Percentiles rank a stretch among this genome's conserved stretches.
Conservation (phyloP, 2,329 filamentous ascomycete species). For the Neurospora sp. region DNA sequence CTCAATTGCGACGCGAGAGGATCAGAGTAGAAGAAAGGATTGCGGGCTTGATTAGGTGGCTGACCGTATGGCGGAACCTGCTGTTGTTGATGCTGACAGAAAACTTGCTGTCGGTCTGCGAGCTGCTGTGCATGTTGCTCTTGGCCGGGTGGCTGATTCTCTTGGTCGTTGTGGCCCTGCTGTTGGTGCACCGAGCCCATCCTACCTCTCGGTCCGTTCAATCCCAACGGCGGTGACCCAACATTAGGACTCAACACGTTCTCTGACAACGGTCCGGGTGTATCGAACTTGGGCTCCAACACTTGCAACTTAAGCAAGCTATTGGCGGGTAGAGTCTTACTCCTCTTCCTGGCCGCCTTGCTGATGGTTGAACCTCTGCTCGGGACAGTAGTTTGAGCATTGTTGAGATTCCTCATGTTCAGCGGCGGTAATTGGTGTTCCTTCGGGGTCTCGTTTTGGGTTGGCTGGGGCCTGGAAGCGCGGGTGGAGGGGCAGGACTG, state of each 20-base stretch:
- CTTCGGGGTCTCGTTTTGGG: neutral
- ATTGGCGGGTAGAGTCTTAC: neutral
- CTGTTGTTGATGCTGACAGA: neutral
- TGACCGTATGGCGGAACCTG: neutral
- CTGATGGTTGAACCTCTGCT: neutral
- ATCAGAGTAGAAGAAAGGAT: conserved; percentile 12
- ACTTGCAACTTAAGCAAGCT: conserved; percentile 3
- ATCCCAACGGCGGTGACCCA: conserved; percentile 7
- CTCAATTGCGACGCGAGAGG: conserved; percentile 7
- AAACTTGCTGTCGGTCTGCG: neutral
- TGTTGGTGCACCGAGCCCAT: neutral
- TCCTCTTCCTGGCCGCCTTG: neutral
- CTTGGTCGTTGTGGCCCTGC: neutral
- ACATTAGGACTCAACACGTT: conserved; percentile 12
- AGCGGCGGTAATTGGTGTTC: conserved; percentile 6
- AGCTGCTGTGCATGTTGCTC: neutral
- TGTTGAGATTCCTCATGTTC: neutral
- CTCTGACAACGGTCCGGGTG: conserved; percentile 9
- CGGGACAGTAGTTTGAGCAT: neutral
- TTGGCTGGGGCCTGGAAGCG: neutral
- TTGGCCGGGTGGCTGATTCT: neutral
- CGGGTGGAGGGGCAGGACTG: neutral
- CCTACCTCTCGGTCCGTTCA: neutral
- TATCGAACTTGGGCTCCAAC: conserved; percentile 12
- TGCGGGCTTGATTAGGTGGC: neutral